A percentile compares a stretch with the other conserved stretches of the same genome.
Evolutionary conservation across 2,329 filamentous ascomycete genomes (phyloP).

Genomic region (Trichoderma hamatum): DNA sequence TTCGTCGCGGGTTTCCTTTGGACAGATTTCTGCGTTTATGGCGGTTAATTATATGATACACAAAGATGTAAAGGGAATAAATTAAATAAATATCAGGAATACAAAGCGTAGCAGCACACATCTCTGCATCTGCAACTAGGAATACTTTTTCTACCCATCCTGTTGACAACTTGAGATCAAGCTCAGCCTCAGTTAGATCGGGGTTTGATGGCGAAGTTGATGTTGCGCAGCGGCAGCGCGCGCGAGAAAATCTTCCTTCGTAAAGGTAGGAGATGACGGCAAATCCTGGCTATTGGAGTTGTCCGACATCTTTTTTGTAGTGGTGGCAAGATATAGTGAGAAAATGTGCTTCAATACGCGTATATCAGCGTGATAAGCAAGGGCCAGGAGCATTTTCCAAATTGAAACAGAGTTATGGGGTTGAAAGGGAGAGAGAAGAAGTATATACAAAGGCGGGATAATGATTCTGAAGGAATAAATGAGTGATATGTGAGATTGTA

Average conservation of each 20-base stretch:
- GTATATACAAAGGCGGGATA: neutral
- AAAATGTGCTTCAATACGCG: neutral
- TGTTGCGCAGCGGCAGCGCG: neutral
- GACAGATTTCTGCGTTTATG: neutral
- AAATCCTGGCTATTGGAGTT: neutral
- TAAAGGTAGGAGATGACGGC: neutral
- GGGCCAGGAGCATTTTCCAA: neutral
- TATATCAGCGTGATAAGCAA: neutral
- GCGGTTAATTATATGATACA: neutral
- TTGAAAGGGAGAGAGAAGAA: neutral
- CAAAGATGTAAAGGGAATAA: neutral
- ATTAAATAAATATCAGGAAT: neutral
- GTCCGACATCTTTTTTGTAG: neutral
- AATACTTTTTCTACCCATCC: neutral
- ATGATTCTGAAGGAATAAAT: neutral
- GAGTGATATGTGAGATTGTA: neutral
- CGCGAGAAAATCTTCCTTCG: neutral
- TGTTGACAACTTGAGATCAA: neutral
- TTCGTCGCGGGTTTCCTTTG: neutral
- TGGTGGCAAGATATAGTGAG: neutral
- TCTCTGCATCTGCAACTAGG: neutral
- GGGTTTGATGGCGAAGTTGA: neutral
- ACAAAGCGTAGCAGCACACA: neutral
- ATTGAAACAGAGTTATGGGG: neutral
- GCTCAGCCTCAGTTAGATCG: neutral